Evolutionary conservation across 306 rosid genomes (phyloP).

Genomic region (Quercus engelmannii): DNA sequence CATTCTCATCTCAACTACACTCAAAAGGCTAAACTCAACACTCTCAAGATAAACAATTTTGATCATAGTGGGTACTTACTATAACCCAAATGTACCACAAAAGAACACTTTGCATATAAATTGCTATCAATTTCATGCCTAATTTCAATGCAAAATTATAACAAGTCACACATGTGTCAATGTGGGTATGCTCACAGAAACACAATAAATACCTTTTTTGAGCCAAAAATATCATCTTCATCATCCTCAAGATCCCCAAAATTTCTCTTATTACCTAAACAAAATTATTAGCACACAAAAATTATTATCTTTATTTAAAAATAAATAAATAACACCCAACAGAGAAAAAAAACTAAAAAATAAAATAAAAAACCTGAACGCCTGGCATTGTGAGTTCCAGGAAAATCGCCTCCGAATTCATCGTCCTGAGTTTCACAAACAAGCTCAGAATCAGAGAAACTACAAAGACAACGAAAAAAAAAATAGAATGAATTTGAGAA

Average conservation of each 20-base stretch:
- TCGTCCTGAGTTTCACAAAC: conserved; percentile 51
- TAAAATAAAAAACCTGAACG: conserved; percentile 44
- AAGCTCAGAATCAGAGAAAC: background rate
- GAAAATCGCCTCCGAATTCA: conserved; percentile 73
- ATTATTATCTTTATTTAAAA: background rate
- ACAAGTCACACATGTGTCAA: no score
- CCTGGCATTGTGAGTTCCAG: conserved; percentile 37
- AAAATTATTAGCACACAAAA: background rate
- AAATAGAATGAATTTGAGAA: background rate
- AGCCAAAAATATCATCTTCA: conserved; percentile 55
- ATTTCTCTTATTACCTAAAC: conserved; percentile 58
- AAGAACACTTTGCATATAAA: no score
- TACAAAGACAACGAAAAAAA: background rate
- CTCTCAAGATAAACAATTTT: no score
- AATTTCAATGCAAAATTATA: no score
- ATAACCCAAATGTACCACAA: no score
- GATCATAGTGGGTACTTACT: no score
- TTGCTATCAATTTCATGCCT: no score
- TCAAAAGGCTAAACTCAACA: no score
- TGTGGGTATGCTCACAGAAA: background rate
- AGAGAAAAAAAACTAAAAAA: background rate
- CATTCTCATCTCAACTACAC: no score
- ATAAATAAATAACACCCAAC: background rate
- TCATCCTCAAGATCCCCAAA: conserved; percentile 67
- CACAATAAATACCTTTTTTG: conserved; percentile 51